Conservation (phyloP, 2,329 filamentous ascomycete species). For the Ambrosiella xylebori region DNA sequence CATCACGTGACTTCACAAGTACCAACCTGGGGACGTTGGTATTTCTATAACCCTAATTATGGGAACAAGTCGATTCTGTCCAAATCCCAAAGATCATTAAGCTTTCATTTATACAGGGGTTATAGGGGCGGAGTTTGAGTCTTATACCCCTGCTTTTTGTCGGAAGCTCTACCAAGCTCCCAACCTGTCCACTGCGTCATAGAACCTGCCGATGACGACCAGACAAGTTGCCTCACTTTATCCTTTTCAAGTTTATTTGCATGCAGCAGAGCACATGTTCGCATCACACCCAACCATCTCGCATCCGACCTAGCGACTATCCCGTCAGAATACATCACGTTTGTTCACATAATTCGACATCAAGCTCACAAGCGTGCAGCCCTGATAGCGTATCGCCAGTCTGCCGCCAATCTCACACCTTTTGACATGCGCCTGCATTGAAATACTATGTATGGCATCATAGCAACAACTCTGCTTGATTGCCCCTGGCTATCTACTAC, state of each 20-base stretch:
- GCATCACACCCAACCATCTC: background rate
- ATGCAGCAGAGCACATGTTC: constrained; percentile 1
- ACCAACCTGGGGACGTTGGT: too few species aligned
- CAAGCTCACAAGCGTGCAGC: background rate
- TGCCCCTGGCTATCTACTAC: constrained; percentile 5
- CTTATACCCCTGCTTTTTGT: background rate
- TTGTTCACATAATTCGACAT: background rate
- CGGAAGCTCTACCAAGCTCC: background rate
- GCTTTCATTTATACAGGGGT: background rate
- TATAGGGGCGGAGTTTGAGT: background rate
- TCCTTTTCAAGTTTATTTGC: background rate
- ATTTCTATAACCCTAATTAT: too few species aligned
- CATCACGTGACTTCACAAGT: too few species aligned
- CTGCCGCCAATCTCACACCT: background rate
- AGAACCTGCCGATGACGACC: background rate
- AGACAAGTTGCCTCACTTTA: constrained; percentile 3
- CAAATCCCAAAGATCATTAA: background rate
- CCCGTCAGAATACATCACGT: background rate
- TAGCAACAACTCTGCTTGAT: constrained; percentile 5
- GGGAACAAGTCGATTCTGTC: too few species aligned
- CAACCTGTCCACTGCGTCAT: background rate
- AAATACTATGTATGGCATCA: constrained; percentile 12
- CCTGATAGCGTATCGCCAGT: background rate
- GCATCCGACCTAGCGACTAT: background rate
- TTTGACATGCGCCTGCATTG: constrained; percentile 4